These are phyloP conservation scores for Pythium brachiatum DNA, from an alignment of 352 stramenopile species.

Conservation along the genomic window DNA sequence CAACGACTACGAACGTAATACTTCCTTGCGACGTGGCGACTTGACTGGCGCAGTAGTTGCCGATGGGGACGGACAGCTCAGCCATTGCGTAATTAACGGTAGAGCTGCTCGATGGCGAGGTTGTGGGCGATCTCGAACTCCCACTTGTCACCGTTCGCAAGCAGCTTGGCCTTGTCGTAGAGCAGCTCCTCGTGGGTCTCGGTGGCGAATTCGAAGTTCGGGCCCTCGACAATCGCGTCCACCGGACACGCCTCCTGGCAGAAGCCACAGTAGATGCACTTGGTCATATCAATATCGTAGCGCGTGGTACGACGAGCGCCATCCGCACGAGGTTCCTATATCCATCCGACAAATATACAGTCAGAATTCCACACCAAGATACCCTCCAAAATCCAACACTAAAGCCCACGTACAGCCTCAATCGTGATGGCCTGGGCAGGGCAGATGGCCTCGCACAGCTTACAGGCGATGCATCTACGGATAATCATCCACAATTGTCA, in stretches of 20 bases:
- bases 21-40: background rate
- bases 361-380: conserved; percentile 12
- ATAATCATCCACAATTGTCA: background rate
- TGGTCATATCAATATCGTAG: conserved; percentile 99
- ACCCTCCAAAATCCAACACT: background rate
- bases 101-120: conserved; percentile 97
- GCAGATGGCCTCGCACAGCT: conserved; percentile 99
- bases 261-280: conserved; percentile 99
- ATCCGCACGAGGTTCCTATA: conserved; percentile 94
- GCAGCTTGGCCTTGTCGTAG: conserved; percentile 99
- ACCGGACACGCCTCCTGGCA: conserved; percentile 96
- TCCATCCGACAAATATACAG: background rate
- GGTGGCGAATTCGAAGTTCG: conserved; percentile 99
- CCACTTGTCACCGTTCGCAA: conserved; percentile 99
- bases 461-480: conserved; percentile 98
- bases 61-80: background rate
- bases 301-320: conserved; percentile 97
- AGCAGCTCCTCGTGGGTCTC: conserved; percentile 99
- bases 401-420: conserved; percentile 76
- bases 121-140: conserved; percentile 99
- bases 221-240: conserved; percentile 99
- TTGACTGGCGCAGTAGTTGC: background rate
- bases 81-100: conserved; percentile 86
- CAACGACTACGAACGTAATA: background rate
- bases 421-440: conserved; percentile 99